Conservation (phyloP, 2,329 filamentous ascomycete species). For the Ophiobolus disseminans region DNA sequence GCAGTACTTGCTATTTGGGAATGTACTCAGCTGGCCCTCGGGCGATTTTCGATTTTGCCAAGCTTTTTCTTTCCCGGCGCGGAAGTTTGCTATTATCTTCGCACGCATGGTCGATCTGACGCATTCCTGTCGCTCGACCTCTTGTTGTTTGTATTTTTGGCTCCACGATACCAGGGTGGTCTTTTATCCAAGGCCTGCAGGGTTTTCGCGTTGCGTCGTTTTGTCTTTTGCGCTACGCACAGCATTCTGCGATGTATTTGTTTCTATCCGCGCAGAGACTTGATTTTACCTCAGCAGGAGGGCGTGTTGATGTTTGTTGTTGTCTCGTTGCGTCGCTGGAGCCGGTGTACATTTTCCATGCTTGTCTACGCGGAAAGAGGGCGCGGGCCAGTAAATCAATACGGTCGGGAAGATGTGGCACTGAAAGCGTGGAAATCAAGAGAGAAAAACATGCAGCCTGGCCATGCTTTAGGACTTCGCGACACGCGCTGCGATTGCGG, state of each 20-base stretch:
- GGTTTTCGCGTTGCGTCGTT: too few species aligned
- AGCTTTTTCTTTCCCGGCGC: neutral
- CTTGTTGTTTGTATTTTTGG: neutral
- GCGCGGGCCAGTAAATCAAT: too few species aligned
- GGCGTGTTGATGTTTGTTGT: too few species aligned
- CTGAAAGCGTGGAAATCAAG: too few species aligned
- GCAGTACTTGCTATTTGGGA: conserved; percentile 22
- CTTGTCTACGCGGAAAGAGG: too few species aligned
- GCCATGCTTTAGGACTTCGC: too few species aligned
- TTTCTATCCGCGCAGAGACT: neutral
- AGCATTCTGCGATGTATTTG: conserved; percentile 1
- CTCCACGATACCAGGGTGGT: conserved; percentile 1
- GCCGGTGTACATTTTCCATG: too few species aligned
- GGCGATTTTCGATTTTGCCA: conserved; percentile 16
- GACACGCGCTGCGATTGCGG: too few species aligned
- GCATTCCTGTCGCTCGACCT: conserved; percentile 6
- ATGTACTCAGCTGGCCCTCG: conserved; percentile 22
- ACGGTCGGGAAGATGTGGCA: too few species aligned
- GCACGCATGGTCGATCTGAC: neutral
- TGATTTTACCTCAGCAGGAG: neutral
- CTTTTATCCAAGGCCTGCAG: too few species aligned
- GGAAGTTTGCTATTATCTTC: neutral
- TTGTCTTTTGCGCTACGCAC: neutral
- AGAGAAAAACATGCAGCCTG: too few species aligned
- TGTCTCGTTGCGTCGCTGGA: too few species aligned